phyloP scores from a whole-genome alignment of 2,329 filamentous ascomycete species.

The Hymenoscyphus salicellus region DNA sequence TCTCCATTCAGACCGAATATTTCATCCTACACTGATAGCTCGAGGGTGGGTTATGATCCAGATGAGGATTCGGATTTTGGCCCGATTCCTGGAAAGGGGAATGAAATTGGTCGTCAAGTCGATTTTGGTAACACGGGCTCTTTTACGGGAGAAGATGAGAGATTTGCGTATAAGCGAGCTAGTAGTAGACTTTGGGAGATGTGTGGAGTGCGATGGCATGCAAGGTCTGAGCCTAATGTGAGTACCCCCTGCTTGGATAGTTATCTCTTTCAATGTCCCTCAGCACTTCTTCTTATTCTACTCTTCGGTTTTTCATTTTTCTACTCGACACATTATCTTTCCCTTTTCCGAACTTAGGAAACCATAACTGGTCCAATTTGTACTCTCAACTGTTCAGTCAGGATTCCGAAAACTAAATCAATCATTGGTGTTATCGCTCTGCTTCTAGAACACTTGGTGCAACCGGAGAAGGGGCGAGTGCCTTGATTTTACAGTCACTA shows the following conservation, averaged over 20 bases:
- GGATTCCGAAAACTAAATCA: no score
- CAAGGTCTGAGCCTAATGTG: slow-evolving; percentile 48
- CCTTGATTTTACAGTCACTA: no score
- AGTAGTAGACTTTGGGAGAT: slow-evolving; percentile 79
- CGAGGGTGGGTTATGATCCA: slow-evolving; percentile 50
- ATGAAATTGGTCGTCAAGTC: slow-evolving; percentile 39
- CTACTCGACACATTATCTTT: no score
- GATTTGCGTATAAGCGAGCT: slow-evolving; percentile 77
- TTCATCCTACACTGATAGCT: slow-evolving; percentile 55
- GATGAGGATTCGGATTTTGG: slow-evolving; percentile 58
- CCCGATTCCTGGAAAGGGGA: slow-evolving; percentile 33
- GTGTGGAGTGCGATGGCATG: slow-evolving; percentile 71
- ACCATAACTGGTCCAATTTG: no score
- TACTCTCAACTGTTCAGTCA: no score
- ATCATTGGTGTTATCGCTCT: no score
- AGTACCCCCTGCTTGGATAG: not conserved
- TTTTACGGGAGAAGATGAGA: slow-evolving; percentile 78
- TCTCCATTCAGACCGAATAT: slow-evolving; percentile 78
- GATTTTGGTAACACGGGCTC: slow-evolving; percentile 67
- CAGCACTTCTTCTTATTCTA: not conserved
- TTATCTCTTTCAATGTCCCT: not conserved
- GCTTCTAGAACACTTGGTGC: no score
- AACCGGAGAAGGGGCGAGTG: no score
- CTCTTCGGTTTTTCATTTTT: not conserved
- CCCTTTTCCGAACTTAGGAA: no score